Evolutionary conservation across 495 filamentous ascomycete genomes (phyloP), one percentile per base, ranked within the genome.

Genomic region (Astrothelium subdiscretum): DNA sequence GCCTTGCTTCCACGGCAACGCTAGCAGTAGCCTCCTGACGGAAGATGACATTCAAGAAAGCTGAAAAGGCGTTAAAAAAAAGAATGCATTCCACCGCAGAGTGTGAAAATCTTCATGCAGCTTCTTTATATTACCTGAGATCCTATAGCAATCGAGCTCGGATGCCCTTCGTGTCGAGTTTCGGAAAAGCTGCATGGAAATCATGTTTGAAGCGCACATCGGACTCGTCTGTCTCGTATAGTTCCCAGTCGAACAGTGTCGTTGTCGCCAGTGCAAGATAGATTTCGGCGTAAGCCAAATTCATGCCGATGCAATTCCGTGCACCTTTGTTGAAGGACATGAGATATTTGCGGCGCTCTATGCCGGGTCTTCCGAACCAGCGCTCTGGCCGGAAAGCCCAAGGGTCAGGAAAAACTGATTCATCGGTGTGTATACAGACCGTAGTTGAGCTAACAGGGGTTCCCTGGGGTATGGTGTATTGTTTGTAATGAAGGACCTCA

Each of bases 221-320:
- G 1, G 26, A 22, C 59, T 44, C 27, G 26, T 38, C 38, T 12
- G 59, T 62, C 42, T 62, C 59, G 5, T 31, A 62, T 26, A 61
- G 52, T 40, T 63, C 61, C 51, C 59, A 38, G 1, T 63, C 38
- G 29, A 54, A 62, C 59, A 27, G 27, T 44, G 42, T 27, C 38
- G 48, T 18, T 26, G 59, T 40, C 13, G n/a, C 42, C n/a, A 71
- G 26, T 1, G 61, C 59, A 35, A 71, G 58, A 38, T 72, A 63
- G 57, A 74, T 31, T 62, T 75, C 72, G 32, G 71, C 71, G 31
- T 70, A 62, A 4, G 69, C 73, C 27, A 75, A 68, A 65, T 71
- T 71, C 54, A 67, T 67, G 32, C 70, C 71, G 1, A 69, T 43
- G 57, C 71, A 73, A 26, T 32, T 61, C 44, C 68, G 48, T 26